Base-by-base conservation (phyloP, 805 yeast species). In the Candida suzukii region DNA sequence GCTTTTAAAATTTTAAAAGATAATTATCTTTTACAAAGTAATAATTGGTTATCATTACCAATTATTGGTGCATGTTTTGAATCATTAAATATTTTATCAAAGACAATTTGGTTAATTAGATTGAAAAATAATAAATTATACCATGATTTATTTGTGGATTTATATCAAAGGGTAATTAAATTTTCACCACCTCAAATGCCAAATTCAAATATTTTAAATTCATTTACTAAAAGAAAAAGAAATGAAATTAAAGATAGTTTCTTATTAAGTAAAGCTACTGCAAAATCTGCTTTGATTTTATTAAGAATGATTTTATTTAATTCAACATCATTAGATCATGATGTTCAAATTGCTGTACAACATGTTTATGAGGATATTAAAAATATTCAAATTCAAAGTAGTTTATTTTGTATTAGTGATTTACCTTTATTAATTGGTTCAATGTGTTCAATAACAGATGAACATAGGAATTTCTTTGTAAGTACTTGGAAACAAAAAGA, bases 31-130 rank as follows among this genome's bases (percentile, higher is more conserved):
- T 4, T 31, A 3, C 25, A 11, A 12, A 19, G 8, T n/a, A 19
- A 28, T 20, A 27, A 19, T 12, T 37, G 39, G 39, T 5, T 22
- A 17, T n/a, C 24, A 8, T n/a, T 16, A 4, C 39, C 39, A 3
- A 27, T 37, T n/a, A n/a, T 37, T 11, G 39, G 39, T 13, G 39
- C 39, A 5, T 24, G 39, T n/a, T 37, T 37, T 27, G 24, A 27
- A 8, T 28, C 39, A 8, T 25, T 37, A 13, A 22, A 22, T 20
- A 11, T 37, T 6, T 8, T 37, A 17, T 24, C 39, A 3, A 37
- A 37, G 24, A 24, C 34, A 12, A 21, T 24, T 24, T 37, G 39
- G 39, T 20, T 37, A 27, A 18, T 37, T 24, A 19, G 39, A 20
- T 33, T 27, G 21, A 20, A 28, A 11, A 12, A 26, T 37, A 14